Evolutionary conservation across 257 asterid species (phyloP).

Genomic region (Leonotis leonurus): DNA sequence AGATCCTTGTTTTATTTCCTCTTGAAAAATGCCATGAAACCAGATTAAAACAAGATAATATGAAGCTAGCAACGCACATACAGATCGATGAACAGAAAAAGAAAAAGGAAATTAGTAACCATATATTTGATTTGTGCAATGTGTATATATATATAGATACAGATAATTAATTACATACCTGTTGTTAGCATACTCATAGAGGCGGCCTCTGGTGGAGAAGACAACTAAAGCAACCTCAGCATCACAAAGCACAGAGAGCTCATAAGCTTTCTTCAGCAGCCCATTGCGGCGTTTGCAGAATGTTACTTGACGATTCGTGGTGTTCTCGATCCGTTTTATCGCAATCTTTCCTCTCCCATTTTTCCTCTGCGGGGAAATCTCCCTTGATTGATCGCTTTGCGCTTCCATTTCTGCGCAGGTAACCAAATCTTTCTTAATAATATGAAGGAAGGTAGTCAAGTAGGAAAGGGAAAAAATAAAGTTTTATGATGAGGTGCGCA

Average conservation of each 20-base stretch:
- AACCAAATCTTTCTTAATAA: background rate
- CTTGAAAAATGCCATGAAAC: background rate
- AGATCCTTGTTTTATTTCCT: background rate
- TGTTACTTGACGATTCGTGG: conserved; percentile 93
- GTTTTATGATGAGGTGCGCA: background rate
- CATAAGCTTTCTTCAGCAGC: conserved; percentile 82
- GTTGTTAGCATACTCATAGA: conserved; percentile 87
- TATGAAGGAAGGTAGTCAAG: background rate
- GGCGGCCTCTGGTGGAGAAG: conserved; percentile 90
- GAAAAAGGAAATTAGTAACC: too few species aligned
- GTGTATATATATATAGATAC: background rate
- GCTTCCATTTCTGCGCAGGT: conserved; percentile 39
- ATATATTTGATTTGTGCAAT: too few species aligned
- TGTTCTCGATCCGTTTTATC: conserved; percentile 94
- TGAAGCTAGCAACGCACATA: too few species aligned
- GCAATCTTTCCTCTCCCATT: conserved; percentile 80
- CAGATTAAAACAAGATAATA: background rate
- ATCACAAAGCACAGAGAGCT: conserved; percentile 87
- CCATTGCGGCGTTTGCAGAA: conserved; percentile 95
- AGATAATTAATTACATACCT: conserved; percentile 30
- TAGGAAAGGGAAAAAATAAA: background rate
- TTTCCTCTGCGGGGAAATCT: conserved; percentile 58
- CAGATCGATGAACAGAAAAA: conserved; percentile 3
- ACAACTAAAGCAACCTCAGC: conserved; percentile 91
- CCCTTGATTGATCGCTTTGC: conserved; percentile 59